A percentile compares a stretch with the other conserved stretches of the same genome.
These are phyloP conservation scores for Agroathelia rolfsii DNA, from an alignment of 1,284 basidiomycete species.

Conservation along the genomic window DNA sequence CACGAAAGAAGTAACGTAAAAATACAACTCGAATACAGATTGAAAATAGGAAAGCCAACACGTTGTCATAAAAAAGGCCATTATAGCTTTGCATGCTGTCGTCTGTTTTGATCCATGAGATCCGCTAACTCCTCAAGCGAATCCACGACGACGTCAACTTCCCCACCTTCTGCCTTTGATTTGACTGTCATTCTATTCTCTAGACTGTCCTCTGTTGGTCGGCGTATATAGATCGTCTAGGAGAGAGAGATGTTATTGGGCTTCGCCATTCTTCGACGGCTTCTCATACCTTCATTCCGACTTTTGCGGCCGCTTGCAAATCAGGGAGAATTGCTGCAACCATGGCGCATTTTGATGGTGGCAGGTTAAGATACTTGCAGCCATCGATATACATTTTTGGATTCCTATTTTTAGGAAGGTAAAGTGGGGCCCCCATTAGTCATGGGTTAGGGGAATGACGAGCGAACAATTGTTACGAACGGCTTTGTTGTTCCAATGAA, in stretches of 20 bases:
- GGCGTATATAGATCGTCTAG: slow-evolving; percentile 40
- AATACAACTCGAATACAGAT: no score
- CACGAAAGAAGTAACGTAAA: no score
- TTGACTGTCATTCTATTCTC: no score
- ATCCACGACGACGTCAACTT: slow-evolving; percentile 36
- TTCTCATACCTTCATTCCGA: slow-evolving; percentile 51
- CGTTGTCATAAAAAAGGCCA: no score
- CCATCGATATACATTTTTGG: slow-evolving; percentile 42
- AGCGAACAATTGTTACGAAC: slow-evolving; percentile 28
- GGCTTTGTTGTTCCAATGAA: slow-evolving; percentile 54
- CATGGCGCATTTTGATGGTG: slow-evolving; percentile 45
- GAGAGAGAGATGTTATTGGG: no score
- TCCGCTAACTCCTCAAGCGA: slow-evolving; percentile 32
- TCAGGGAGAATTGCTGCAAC: slow-evolving; percentile 56
- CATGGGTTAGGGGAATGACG: no score
- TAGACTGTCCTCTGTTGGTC: slow-evolving; percentile 32
- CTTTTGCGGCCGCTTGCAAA: slow-evolving; percentile 37
- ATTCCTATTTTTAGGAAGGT: slow-evolving; percentile 25
- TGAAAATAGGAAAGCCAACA: no score
- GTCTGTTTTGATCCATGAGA: slow-evolving; percentile 11
- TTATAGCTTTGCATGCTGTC: no score
- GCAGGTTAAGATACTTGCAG: slow-evolving; percentile 37
- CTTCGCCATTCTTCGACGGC: no score
- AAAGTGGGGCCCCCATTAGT: neutral
- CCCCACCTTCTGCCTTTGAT: slow-evolving; percentile 34